A percentile compares a stretch with the other conserved stretches of the same genome.
Evolutionary conservation across 805 yeast species (phyloP).

Genomic region (Soucietia sequanensis): DNA sequence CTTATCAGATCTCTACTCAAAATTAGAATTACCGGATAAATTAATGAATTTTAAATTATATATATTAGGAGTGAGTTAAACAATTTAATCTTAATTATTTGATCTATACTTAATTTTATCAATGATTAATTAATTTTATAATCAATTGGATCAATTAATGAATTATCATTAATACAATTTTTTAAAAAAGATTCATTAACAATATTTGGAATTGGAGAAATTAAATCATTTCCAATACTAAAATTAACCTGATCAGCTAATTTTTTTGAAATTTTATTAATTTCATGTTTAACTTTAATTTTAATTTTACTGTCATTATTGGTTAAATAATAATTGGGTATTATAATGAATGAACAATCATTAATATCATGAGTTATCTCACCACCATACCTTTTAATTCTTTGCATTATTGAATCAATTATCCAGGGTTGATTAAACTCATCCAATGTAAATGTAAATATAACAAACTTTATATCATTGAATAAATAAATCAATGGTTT

Average conservation of each 20-base stretch:
- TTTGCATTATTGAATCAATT: constrained; percentile 15
- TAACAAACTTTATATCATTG: constrained; percentile 27
- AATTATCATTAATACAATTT: constrained; percentile 22
- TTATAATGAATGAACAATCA: constrained; percentile 41
- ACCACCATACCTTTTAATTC: constrained; percentile 47
- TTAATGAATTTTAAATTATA: no score
- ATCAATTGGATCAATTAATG: constrained; percentile 30
- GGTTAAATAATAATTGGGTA: constrained; percentile 15
- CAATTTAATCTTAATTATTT: no score
- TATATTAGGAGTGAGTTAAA: no score
- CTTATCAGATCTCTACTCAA: no score
- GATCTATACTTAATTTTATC: no score
- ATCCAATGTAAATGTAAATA: no score
- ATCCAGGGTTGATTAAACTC: background rate
- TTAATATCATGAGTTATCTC: constrained; percentile 17
- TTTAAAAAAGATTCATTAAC: constrained; percentile 33
- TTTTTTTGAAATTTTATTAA: constrained; percentile 13
- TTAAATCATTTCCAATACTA: background rate
- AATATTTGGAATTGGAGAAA: constrained; percentile 29
- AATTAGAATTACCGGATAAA: no score
- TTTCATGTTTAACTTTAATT: constrained; percentile 3
- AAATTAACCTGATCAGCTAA: constrained; percentile 11
- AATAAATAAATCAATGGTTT: constrained; percentile 34
- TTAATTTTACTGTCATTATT: constrained; percentile 7
- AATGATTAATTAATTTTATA: no score